Evolutionary conservation across 352 stramenopile species (phyloP).

Genomic region (Phytophthora citricola): DNA sequence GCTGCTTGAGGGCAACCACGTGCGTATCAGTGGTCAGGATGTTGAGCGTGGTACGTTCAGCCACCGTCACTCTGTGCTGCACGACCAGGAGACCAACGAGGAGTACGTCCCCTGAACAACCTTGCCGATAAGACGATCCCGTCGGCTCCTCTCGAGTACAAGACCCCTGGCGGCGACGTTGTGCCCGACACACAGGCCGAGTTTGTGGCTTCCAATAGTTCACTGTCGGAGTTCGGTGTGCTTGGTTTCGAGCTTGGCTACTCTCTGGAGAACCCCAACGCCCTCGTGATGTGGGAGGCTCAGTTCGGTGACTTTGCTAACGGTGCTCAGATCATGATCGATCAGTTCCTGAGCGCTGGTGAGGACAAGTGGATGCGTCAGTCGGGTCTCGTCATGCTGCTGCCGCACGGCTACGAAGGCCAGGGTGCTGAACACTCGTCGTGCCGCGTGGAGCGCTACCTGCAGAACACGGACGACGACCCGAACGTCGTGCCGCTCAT

Average conservation of each 20-base stretch:
- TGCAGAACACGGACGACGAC: conserved; percentile 96
- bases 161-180: conserved; percentile 25
- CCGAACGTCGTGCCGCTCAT: conserved; percentile 94
- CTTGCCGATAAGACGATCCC: conserved; percentile 74
- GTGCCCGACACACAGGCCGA: conserved; percentile 87
- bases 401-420: conserved; percentile 97
- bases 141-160: conserved; percentile 66
- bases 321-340: conserved; percentile 97
- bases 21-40: conserved; percentile 95
- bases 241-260: conserved; percentile 96
- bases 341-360: conserved; percentile 96
- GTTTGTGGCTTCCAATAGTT: conserved; percentile 94
- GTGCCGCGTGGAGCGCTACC: conserved; percentile 95
- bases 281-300: conserved; percentile 94
- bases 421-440: conserved; percentile 96
- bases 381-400: conserved; percentile 93
- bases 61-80: conserved; percentile 94
- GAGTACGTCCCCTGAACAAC: conserved; percentile 94
- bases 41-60: conserved; percentile 94
- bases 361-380: conserved; percentile 98
- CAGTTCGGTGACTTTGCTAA: conserved; percentile 99
- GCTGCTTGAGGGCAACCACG: conserved; percentile 92
- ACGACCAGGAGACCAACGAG: conserved; percentile 95
- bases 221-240: conserved; percentile 96
- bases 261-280: conserved; percentile 96